These are phyloP conservation scores for Solanum etuberosum DNA, from an alignment of 257 asterid genomes.

Conservation along the genomic window DNA sequence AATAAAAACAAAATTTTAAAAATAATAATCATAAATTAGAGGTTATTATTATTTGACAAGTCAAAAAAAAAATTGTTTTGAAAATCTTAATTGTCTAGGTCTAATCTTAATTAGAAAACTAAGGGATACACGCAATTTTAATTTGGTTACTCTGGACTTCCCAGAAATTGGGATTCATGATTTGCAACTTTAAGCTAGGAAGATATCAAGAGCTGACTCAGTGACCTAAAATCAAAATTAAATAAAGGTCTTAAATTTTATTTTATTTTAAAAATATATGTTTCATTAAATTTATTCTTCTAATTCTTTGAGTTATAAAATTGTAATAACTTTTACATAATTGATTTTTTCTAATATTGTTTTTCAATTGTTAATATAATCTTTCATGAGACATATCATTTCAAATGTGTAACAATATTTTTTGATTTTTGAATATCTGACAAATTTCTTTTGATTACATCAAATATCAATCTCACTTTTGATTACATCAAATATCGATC, in stretches of 20 bases:
- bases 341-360: too few relatives aligned
- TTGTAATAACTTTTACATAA: too few relatives aligned
- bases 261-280: neutral
- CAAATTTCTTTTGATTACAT: neutral
- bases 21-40: too few relatives aligned
- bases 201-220: neutral
- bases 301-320: neutral
- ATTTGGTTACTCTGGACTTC: neutral
- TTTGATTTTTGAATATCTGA: too few relatives aligned
- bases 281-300: neutral
- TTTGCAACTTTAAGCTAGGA: neutral
- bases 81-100: neutral
- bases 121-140: neutral
- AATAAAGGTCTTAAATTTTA: neutral
- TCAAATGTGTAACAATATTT: neutral
- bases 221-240: neutral
- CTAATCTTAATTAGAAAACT: neutral
- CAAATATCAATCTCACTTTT: too few relatives aligned
- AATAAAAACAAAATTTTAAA: too few relatives aligned
- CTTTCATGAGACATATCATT: neutral
- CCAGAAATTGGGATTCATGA: neutral
- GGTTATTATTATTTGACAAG: neutral
- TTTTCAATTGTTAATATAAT: neutral
- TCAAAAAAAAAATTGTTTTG: neutral
- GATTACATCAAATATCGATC: neutral